These are phyloP conservation scores for Amanita pallidorosea DNA, from an alignment of 768 basidiomycete species.

Conservation along the genomic window DNA sequence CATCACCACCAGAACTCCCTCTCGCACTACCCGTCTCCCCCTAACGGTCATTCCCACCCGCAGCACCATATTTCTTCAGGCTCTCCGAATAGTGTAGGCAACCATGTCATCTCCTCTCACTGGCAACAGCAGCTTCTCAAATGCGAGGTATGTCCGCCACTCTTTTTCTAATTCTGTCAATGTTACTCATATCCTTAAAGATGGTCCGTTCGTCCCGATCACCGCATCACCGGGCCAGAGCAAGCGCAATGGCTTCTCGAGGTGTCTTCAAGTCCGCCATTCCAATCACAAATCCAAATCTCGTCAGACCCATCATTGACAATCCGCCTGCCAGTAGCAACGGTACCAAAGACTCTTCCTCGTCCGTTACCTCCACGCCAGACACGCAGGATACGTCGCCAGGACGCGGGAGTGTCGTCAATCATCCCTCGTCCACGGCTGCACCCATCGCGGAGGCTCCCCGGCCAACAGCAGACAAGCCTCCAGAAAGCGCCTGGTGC, in stretches of 20 bases:
- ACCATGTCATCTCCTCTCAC: constrained; percentile 66
- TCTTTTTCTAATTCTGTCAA: constrained; percentile 7
- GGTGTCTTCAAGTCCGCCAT: constrained; percentile 81
- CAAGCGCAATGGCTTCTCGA: constrained; percentile 90
- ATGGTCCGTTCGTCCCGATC: constrained; percentile 78
- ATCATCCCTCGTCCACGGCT: constrained; percentile 69
- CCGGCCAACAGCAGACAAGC: constrained; percentile 50
- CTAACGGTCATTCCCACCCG: constrained; percentile 51
- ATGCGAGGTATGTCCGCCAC: constrained; percentile 62
- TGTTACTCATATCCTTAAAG: constrained; percentile 37
- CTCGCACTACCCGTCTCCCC: constrained; percentile 73
- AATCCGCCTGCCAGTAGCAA: constrained; percentile 4
- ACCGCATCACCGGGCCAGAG: constrained; percentile 89
- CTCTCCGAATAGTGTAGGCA: constrained; percentile 42
- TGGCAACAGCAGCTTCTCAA: constrained; percentile 94
- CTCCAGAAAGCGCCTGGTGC: constrained; percentile 74
- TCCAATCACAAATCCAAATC: constrained; percentile 86
- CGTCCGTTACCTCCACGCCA: constrained; percentile 14
- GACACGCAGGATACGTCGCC: constrained; percentile 16
- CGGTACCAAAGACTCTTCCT: constrained; percentile 13
- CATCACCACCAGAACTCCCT: constrained; percentile 74
- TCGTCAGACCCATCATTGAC: constrained; percentile 36
- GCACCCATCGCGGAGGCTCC: constrained; percentile 62
- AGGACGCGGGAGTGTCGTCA: constrained; percentile 18
- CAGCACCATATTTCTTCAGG: constrained; percentile 47